A percentile compares a stretch with the other conserved stretches of the same genome.
Evolutionary conservation across 345 rosid genomes (phyloP).

Genomic region (Linum usitatissimum): DNA sequence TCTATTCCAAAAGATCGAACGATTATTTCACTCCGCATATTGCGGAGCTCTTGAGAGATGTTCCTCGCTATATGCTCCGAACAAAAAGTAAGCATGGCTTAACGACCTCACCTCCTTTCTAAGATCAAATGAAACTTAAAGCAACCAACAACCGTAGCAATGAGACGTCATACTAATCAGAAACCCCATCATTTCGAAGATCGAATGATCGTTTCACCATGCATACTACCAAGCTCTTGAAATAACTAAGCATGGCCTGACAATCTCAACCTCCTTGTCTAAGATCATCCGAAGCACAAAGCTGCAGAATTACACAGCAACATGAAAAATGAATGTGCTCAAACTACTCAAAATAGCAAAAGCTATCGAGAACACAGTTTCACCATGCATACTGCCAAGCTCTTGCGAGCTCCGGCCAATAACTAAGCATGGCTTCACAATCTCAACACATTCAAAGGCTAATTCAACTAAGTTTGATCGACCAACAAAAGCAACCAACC

Average conservation of each 20-base stretch:
- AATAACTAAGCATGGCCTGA: not conserved
- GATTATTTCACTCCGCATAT: not conserved
- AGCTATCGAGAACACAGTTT: too few relatives aligned
- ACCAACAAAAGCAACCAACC: slow-evolving; percentile 56
- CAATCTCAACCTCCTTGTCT: not conserved
- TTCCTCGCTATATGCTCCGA: not conserved
- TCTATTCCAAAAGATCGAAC: not conserved
- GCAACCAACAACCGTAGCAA: not conserved
- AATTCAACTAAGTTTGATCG: not conserved
- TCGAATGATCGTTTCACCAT: not conserved
- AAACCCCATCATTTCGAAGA: not conserved
- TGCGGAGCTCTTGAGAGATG: not conserved
- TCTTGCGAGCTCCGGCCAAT: too few relatives aligned
- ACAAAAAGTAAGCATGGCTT: not conserved
- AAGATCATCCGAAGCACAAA: not conserved
- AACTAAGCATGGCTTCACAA: too few relatives aligned
- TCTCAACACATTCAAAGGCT: too few relatives aligned
- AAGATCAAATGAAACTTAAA: not conserved
- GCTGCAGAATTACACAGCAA: not conserved
- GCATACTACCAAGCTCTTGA: not conserved
- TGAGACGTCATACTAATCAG: not conserved
- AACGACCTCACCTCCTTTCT: not conserved
- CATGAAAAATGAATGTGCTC: not conserved
- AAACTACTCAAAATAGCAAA: not conserved
- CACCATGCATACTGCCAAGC: too few relatives aligned